These are phyloP conservation scores for Pogostemon cablin DNA, from an alignment of 257 asterid species.

Conservation along the genomic window DNA sequence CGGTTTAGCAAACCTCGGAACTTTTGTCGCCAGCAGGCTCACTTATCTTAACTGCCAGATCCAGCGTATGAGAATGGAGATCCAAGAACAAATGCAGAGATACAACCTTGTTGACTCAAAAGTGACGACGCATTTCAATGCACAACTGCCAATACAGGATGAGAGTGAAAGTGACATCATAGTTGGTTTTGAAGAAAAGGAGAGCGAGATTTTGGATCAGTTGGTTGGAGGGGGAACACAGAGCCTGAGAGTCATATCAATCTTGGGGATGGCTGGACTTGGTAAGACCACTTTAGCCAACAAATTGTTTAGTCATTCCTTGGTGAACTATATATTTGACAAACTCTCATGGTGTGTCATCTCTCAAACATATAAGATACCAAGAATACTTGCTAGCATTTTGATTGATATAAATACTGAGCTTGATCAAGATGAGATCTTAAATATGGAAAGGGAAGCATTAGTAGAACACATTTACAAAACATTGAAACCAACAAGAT, in stretches of 20 bases:
- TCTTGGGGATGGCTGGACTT: background rate
- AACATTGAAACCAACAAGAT: background rate
- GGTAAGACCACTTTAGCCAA: background rate
- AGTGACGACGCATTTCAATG: background rate
- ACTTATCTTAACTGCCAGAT: background rate
- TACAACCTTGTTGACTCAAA: background rate
- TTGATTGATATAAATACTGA: background rate
- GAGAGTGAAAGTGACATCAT: background rate
- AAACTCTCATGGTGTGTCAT: slow-evolving; percentile 29
- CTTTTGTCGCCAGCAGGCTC: background rate
- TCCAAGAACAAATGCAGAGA: background rate
- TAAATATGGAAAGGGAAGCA: background rate
- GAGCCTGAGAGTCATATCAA: slow-evolving; percentile 9
- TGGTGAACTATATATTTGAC: slow-evolving; percentile 25
- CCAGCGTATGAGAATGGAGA: background rate
- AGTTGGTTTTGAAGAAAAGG: background rate
- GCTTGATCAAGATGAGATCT: background rate
- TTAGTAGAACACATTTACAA: background rate
- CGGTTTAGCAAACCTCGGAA: too few relatives aligned
- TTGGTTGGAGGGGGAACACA: background rate
- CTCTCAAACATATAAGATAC: slow-evolving; percentile 23
- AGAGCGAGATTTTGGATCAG: too few relatives aligned
- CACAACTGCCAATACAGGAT: background rate
- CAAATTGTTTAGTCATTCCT: slow-evolving; percentile 27
- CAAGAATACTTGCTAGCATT: background rate